Percentiles rank a stretch among this genome's conserved stretches.
Evolutionary conservation across 2,329 filamentous ascomycete species (phyloP).

Genomic region (Diaporthe sp.): DNA sequence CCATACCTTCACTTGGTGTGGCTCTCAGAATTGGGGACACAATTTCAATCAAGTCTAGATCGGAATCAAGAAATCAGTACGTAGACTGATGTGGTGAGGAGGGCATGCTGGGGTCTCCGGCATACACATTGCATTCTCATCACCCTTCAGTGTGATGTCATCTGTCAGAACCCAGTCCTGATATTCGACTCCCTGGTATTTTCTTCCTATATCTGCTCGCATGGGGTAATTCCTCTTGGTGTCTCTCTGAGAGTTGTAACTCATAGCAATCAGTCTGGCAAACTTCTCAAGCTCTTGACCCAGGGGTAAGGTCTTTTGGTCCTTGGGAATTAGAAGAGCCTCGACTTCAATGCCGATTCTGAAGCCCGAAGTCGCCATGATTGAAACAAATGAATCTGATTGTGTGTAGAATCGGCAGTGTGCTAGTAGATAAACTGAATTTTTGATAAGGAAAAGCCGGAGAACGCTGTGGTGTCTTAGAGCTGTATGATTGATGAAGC

Average conservation of each 20-base stretch:
- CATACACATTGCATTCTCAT: neutral
- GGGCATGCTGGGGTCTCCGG: neutral
- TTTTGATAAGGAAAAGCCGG: neutral
- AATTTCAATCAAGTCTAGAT: neutral
- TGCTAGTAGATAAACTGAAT: neutral
- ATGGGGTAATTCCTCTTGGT: neutral
- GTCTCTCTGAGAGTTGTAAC: constrained; percentile 3
- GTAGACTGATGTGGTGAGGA: neutral
- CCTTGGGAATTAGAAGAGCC: neutral
- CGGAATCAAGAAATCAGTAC: neutral
- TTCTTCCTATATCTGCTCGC: neutral
- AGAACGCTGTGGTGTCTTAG: neutral
- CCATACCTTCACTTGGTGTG: neutral
- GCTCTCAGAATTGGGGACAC: constrained; percentile 1
- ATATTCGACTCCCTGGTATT: constrained; percentile 6
- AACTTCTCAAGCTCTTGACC: neutral
- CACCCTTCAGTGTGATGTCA: constrained; percentile 1
- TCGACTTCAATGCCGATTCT: neutral
- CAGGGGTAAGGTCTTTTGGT: neutral
- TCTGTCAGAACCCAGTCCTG: constrained; percentile 3
- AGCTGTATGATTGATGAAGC: neutral
- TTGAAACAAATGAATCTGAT: neutral
- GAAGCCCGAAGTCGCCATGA: constrained; percentile 1
- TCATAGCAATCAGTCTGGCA: neutral
- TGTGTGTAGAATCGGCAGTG: neutral